Evolutionary conservation across 2,329 filamentous ascomycete genomes (phyloP), one percentile per base, ranked within the genome.

Genomic region (Diaporthe capsici): DNA sequence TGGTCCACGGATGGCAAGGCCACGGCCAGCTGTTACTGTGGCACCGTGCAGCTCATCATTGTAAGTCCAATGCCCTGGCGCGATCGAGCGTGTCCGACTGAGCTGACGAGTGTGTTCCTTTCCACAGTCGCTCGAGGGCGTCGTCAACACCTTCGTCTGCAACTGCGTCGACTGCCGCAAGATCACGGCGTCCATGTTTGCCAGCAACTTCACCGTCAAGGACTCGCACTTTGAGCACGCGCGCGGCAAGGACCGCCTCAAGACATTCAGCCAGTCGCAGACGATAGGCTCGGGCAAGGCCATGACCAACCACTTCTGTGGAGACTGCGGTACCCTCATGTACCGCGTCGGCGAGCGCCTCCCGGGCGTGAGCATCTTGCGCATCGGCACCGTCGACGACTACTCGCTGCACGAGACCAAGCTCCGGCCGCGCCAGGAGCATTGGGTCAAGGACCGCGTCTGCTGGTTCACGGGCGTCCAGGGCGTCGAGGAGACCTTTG

Each of bases 331-430:
- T 3, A 25, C 49, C 22, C 49, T 53, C 49, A 53, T 53, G 49
- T 53, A 53, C 49, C 49, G 49, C 22, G n/a, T 25, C 22, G 49
- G 10, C n/a, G 22, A 25, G n/a, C 22, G 49, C 49, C 13, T 85
- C 73, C 88, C 89, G 0, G 88, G 85, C 0, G 73, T 76, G 63
- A 87, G 81, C 44, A 87, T 92, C 67, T 72, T 90, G 75, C 83
- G 91, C 0, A 86, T 91, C 68, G 91, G 91, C 0, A 92, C 89
- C 0, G 87, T 93, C 2, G 91, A 93, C 81, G 91, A 93, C 81
- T 90, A 91, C 71, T 81, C 80, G 68, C 79, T 93, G 71, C 86
- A 88, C 51, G 90, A 92, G 82, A 90, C 87, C 0, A 88, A 86
- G 79, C 80, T 93, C 77, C 88, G 83, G 79, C 91, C 91, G 0